Base-by-base conservation (phyloP, 2,329 filamentous ascomycete species). In the Diaporthe caulivora region DNA sequence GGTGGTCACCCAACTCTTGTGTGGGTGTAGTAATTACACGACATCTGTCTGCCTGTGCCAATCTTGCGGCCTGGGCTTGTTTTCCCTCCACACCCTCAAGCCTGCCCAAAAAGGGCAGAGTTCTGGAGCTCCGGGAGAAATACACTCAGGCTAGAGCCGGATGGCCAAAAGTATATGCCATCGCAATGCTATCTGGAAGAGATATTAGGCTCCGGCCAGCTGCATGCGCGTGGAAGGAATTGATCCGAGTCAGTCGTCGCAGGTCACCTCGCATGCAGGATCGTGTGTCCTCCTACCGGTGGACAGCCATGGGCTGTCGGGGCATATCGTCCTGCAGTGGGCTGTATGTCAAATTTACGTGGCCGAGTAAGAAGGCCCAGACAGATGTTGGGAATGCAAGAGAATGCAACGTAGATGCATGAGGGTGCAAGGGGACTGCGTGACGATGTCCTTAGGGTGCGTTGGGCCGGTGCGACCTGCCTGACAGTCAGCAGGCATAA, bases 401-500 rank as follows among this genome's bases (percentile, higher is more conserved):
- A 18, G 7, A 62, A 21, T 44, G 57, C 57, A 62, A 44, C n/a
- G n/a, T n/a, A n/a, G n/a, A n/a, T n/a, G n/a, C n/a, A n/a, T n/a
- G 68, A 2, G 2, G n/a, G 42, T 21, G 54, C 31, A 42, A 40
- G 24, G 21, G 2, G n/a, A 17, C 17, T 31, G 26, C n/a, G 29
- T 2, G 54, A 62, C 18, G 31, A 8, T n/a, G 44, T 29, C 42
- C 13, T 60, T 57, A 24, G 24, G 21, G 21, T 34, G 26, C 8
- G 26, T 21, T 29, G 34, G 44, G 3, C 29, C 40, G 67, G 29
- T 69, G 65, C 51, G 31, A 49, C 62, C 51, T 31, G 54, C 42
- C 54, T 70, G 42, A 60, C 54, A n/a, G 54, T 40, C 68, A 60
- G 68, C 68, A n/a, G n/a, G n/a, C n/a, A n/a, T n/a, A n/a, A n/a